phyloP scores from a whole-genome alignment of 345 rosid genomes.

The Anacardium occidentale region DNA sequence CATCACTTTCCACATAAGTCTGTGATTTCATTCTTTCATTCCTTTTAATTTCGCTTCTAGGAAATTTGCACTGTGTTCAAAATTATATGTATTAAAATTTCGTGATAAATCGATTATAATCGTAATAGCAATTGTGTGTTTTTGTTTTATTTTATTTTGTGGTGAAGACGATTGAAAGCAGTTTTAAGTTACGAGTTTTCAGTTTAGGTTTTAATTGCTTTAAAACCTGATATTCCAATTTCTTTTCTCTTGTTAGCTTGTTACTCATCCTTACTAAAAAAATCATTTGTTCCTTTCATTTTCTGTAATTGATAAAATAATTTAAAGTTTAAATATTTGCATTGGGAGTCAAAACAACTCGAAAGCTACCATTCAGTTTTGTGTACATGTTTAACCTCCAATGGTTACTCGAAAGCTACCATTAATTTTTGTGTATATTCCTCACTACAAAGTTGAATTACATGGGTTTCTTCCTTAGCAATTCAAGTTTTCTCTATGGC shows the following conservation, averaged over 20 bases:
- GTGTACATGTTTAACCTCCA: neutral
- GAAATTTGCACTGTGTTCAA: neutral
- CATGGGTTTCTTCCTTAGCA: too few species aligned
- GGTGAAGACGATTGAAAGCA: neutral
- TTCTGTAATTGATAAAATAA: neutral
- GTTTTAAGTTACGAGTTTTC: neutral
- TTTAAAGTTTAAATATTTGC: neutral
- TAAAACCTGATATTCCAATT: neutral
- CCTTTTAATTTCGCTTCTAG: neutral
- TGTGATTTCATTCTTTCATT: neutral
- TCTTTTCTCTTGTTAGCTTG: neutral
- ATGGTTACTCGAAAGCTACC: too few species aligned
- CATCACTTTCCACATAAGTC: conserved; percentile 35
- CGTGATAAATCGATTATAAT: neutral
- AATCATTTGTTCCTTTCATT: neutral
- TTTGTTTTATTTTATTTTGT: neutral
- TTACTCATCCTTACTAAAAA: neutral
- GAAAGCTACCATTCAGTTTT: neutral
- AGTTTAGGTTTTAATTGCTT: neutral
- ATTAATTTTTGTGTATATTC: too few species aligned
- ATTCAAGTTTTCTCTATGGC: neutral
- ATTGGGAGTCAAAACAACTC: neutral
- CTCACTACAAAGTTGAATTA: too few species aligned
- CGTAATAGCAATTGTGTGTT: neutral
- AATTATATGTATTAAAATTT: neutral